Evolutionary conservation across 169 alveolate species (phyloP), one percentile per base, ranked within the genome.

Genomic region (Toxoplasma gondii): DNA sequence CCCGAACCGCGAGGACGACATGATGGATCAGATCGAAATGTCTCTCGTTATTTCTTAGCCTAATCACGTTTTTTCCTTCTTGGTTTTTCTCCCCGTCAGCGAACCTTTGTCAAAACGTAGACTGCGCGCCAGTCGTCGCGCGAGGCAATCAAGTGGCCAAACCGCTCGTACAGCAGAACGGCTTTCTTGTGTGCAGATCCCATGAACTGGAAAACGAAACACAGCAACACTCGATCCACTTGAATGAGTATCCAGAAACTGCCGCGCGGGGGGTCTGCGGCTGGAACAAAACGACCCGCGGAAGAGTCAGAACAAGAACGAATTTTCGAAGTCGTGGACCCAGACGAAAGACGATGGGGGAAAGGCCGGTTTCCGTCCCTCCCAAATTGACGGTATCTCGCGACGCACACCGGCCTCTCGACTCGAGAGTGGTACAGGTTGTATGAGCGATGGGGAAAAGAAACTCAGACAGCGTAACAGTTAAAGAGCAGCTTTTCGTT

Each of bases 71-170:
- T 49, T 12, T 12, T 49, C 58, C 58, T 4, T 16, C 74, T 64
- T 27, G 4, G 34, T 7, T 64, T 64, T 27, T 27, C 34, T n/a
- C 10, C 39, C 44, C 86, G n/a, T 36, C 38, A 4, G 41, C 90
- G 53, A 1, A 91, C 94, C 84, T 82, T 49, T 27, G 80, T 84
- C 27, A 91, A 5, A 7, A 91, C 94, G 69, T 36, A 91, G 39
- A 91, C 94, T 0, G 53, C 94, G 27, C 94, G 58, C 94, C 94
- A 91, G 69, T 81, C 91, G 34, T 49, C 64, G 67, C 91, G 88
- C 0, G 83, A 39, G 67, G 88, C 84, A 0, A 91, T 54, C 74
- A 91, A 12, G 43, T 74, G 70, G 17, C 94, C 94, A n/a, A 91
- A 81, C 31, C 80, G 86, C 54, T 91, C 94, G 64, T 91, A 91